Base-by-base conservation (phyloP, 1,284 basidiomycete species). In the Naganishia sp. region DNA sequence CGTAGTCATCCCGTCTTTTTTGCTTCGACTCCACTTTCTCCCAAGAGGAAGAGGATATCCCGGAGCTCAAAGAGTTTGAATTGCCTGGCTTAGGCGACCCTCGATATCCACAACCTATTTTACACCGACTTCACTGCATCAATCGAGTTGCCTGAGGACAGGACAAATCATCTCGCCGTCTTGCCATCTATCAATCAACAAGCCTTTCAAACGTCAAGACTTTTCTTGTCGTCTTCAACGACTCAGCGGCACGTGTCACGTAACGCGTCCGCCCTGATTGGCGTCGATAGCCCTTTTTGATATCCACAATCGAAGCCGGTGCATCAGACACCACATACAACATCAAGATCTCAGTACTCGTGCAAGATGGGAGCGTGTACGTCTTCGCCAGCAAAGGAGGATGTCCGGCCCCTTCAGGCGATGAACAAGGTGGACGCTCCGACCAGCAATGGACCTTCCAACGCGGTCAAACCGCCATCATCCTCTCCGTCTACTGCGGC, bases 361-460 rank as follows among this genome's bases (percentile, higher is more conserved):
- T 46, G 10, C 59, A 49, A 18, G 36, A 61, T 61, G 59, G 59
- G 59, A 25, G 59, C 48, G 15, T 61, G 59, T 21, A 61, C 59
- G 39, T 61, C 59, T 43, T 61, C 59, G 11, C 59, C 59, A 43
- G 59, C 59, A 36, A 61, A 52, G 59, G 59, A 61, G 25, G 59
- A 61, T 43, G 59, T 33, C 1, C 28, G 59, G 39, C 59, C 59
- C 2, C 48, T 52, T 11, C 59, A 61, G n/a, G 21, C 33, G 7
- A 44, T 43, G 18, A 61, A 25, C 23, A 36, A 21, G 6, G 39
- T 23, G 15, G n/a, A 18, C n/a, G 11, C 53, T 6, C 33, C 53
- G n/a, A 10, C 36, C 4, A 39, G 33, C n/a, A 42, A 55, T 36
- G 48, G 42, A 39, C 33, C 36, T 10, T 39, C 36, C 36, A 33